Conservation (phyloP, 2,329 filamentous ascomycete species). For the Xylariomycetidae sp. region DNA sequence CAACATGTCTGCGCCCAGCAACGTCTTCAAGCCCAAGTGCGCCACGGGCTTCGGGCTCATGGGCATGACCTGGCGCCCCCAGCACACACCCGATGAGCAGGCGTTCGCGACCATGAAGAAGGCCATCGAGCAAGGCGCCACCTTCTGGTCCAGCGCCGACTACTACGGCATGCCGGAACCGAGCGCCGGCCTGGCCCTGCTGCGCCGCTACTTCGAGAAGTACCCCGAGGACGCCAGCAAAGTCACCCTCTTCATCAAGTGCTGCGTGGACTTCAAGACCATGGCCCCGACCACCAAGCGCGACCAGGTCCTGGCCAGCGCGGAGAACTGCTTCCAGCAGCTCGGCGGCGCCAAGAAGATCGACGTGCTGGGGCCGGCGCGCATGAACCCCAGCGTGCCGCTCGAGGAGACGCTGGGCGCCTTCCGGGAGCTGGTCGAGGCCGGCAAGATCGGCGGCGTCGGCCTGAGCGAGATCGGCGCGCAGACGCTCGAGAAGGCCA, state of each 20-base stretch:
- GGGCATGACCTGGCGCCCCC: no score
- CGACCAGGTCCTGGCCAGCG: no score
- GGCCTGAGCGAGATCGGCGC: slow-evolving; percentile 36
- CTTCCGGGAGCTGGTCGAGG: slow-evolving; percentile 20
- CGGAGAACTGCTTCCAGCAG: no score
- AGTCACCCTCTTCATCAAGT: slow-evolving; percentile 44
- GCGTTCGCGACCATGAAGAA: slow-evolving; percentile 39
- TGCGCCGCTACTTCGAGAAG: slow-evolving; percentile 43
- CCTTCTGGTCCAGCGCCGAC: slow-evolving; percentile 30
- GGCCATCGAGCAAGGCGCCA: slow-evolving; percentile 26
- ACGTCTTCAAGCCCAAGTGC: no score
- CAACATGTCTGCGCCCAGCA: no score
- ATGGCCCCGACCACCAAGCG: slow-evolving; percentile 32
- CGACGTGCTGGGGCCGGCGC: slow-evolving; percentile 47
- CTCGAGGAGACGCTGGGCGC: slow-evolving; percentile 30
- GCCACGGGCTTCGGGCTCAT: no score
- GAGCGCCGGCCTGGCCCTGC: slow-evolving; percentile 38
- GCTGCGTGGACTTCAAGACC: slow-evolving; percentile 30
- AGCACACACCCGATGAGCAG: slow-evolving; percentile 4
- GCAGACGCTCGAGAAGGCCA: slow-evolving; percentile 33
- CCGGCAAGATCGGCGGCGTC: slow-evolving; percentile 38
- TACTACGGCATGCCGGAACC: slow-evolving; percentile 37
- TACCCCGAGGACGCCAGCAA: slow-evolving; percentile 43
- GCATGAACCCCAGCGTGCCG: slow-evolving; percentile 36
- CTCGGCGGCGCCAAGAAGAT: slow-evolving; percentile 40